Conservation (phyloP, 495 filamentous ascomycete genomes). For the Achaetomiella virescens region DNA sequence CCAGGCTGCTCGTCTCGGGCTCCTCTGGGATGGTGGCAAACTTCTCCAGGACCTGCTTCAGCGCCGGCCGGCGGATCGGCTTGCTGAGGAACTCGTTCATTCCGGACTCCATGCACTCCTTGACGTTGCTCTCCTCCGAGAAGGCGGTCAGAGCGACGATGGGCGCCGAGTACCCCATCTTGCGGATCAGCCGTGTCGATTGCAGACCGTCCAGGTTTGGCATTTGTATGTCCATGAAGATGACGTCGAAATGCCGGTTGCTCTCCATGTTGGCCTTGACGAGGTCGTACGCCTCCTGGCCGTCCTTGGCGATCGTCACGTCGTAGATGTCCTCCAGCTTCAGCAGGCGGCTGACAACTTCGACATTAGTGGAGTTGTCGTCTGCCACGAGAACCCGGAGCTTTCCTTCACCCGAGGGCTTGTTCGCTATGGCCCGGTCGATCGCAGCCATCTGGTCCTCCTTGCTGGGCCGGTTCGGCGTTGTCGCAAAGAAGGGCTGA, state of each 20-base stretch:
- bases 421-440: conserved; percentile 46
- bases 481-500: conserved; percentile 76
- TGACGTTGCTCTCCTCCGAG: conserved; percentile 82
- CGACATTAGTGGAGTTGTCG: conserved; percentile 92
- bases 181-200: conserved; percentile 77
- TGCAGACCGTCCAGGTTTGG: conserved; percentile 86
- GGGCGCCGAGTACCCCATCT: conserved; percentile 80
- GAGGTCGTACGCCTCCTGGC: conserved; percentile 79
- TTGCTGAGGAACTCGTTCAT: conserved; percentile 72
- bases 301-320: conserved; percentile 76
- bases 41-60: conserved; percentile 77
- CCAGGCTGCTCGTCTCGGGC: conserved; percentile 36
- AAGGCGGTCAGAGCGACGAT: conserved; percentile 92
- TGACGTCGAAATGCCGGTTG: conserved; percentile 66
- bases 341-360: conserved; percentile 64
- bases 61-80: conserved; percentile 73
- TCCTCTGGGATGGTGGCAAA: conserved; percentile 53
- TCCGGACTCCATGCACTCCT: conserved; percentile 70
- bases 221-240: conserved; percentile 97
- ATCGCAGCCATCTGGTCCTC: conserved; percentile 39
- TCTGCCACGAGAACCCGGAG: conserved; percentile 86
- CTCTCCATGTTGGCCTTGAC: conserved; percentile 77
- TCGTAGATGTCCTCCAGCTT: conserved; percentile 57
- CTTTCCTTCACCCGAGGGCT: conserved; percentile 49
- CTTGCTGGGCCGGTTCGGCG: conserved; percentile 33